Percentiles rank a stretch among this genome's conserved stretches.
Evolutionary conservation across 2,329 filamentous ascomycete genomes (phyloP).

Genomic region (Venturia asperata): DNA sequence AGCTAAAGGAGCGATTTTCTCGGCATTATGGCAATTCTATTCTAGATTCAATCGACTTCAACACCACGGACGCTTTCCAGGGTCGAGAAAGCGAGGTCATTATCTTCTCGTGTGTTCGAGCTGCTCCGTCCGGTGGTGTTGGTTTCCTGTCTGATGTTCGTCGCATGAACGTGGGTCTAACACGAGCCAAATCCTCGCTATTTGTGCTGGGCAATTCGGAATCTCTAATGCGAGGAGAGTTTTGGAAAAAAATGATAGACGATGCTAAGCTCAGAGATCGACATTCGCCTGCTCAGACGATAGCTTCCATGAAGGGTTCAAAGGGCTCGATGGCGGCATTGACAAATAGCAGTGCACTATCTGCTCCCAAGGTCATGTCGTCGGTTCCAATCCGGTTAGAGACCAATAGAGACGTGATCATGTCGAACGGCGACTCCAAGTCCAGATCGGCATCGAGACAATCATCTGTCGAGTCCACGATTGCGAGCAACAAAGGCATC

Average conservation of each 20-base stretch:
- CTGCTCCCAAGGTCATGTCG: not conserved
- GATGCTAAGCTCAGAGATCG: slow-evolving; percentile 28
- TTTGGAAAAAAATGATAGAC: slow-evolving; percentile 79
- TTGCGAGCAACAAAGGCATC: not conserved
- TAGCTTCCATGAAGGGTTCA: slow-evolving; percentile 7
- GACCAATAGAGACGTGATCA: not conserved
- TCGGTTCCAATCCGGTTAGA: slow-evolving; percentile 1
- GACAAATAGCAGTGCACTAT: not conserved
- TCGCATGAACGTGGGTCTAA: slow-evolving; percentile 98
- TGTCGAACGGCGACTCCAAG: slow-evolving; percentile 4
- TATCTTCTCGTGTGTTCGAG: slow-evolving; percentile 97
- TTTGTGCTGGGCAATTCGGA: slow-evolving; percentile 94
- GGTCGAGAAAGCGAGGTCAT: slow-evolving; percentile 96
- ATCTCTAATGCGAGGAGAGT: slow-evolving; percentile 78
- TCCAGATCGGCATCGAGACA: slow-evolving; percentile 1
- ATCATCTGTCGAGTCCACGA: not conserved
- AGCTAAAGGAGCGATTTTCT: slow-evolving; percentile 69
- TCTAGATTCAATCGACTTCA: slow-evolving; percentile 81
- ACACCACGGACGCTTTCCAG: slow-evolving; percentile 97
- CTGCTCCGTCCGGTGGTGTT: slow-evolving; percentile 85
- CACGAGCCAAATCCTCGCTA: slow-evolving; percentile 89
- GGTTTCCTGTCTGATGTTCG: slow-evolving; percentile 98
- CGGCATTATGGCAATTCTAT: slow-evolving; percentile 67
- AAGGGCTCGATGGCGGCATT: not conserved
- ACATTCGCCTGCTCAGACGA: slow-evolving; percentile 10